Percentiles rank a stretch among this genome's conserved stretches.
These are phyloP conservation scores for Cochlearia excelsa DNA, from an alignment of 345 rosid species.

Conservation along the genomic window DNA sequence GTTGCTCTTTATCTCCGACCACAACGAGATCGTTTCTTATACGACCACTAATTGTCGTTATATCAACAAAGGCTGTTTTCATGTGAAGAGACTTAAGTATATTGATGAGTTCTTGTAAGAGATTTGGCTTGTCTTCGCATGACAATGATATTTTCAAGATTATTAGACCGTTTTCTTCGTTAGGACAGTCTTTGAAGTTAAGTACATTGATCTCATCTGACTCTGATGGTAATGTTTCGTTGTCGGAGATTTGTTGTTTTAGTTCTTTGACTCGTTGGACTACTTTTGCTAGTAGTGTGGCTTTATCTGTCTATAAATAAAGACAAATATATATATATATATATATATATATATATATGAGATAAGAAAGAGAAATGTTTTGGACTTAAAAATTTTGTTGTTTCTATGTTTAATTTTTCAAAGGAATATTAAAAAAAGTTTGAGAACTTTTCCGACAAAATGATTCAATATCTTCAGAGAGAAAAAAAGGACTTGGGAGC, in stretches of 20 bases:
- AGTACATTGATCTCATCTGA: conserved; percentile 73
- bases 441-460: conserved; percentile 43
- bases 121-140: conserved; percentile 82
- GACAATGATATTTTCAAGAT: conserved; percentile 75
- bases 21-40: conserved; percentile 68
- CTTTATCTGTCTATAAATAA: conserved; percentile 74
- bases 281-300: conserved; percentile 84
- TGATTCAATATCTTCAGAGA: conserved; percentile 11
- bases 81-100: conserved; percentile 71
- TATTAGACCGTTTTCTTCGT: conserved; percentile 49
- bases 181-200: conserved; percentile 46
- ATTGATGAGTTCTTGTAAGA: conserved; percentile 66
- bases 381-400: background rate
- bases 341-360: background rate
- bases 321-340: background rate
- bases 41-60: conserved; percentile 75
- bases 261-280: conserved; percentile 85
- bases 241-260: conserved; percentile 59
- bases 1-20: conserved; percentile 56
- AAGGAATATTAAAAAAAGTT: conserved; percentile 34
- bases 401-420: conserved; percentile 12
- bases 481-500: conserved; percentile 20
- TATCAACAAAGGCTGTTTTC: conserved; percentile 65
- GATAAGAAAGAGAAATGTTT: conserved; percentile 3
- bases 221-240: conserved; percentile 70